These are phyloP conservation scores for Rhodomyrtus tomentosa DNA, from an alignment of 345 rosid species.

Conservation along the genomic window DNA sequence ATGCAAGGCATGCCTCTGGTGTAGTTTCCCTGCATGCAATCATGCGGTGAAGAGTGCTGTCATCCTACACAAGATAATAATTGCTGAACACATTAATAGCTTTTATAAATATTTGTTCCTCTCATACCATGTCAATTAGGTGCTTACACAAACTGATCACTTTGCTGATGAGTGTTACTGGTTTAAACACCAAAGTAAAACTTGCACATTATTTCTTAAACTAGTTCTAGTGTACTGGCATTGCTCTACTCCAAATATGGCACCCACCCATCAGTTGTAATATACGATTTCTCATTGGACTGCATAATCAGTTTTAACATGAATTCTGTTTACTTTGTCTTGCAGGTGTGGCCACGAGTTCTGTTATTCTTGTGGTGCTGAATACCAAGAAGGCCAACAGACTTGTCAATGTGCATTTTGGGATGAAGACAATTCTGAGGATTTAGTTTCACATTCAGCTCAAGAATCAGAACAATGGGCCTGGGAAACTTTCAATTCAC, in stretches of 20 bases:
- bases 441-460: slow-evolving; percentile 33
- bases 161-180: not conserved
- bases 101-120: not conserved
- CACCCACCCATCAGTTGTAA: not conserved
- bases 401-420: slow-evolving; percentile 84
- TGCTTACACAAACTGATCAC: not conserved
- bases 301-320: not conserved
- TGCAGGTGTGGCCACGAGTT: slow-evolving; percentile 91
- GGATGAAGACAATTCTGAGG: slow-evolving; percentile 72
- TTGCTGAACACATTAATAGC: not conserved
- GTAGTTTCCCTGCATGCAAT: not conserved
- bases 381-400: slow-evolving; percentile 66
- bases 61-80: not conserved
- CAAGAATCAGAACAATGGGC: slow-evolving; percentile 97
- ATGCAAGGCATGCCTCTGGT: not conserved
- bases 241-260: not conserved
- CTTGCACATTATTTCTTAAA: not conserved
- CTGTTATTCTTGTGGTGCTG: slow-evolving; percentile 93
- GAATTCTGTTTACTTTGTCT: not conserved
- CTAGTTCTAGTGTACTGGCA: not conserved
- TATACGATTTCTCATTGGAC: not conserved
- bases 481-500: slow-evolving; percentile 81
- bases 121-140: not conserved
- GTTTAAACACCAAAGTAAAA: not conserved
- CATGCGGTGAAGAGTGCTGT: not conserved